Evolutionary conservation across 2,329 filamentous ascomycete genomes (phyloP), one percentile per base, ranked within the genome.

Genomic region (Dissoconium aciculare): DNA sequence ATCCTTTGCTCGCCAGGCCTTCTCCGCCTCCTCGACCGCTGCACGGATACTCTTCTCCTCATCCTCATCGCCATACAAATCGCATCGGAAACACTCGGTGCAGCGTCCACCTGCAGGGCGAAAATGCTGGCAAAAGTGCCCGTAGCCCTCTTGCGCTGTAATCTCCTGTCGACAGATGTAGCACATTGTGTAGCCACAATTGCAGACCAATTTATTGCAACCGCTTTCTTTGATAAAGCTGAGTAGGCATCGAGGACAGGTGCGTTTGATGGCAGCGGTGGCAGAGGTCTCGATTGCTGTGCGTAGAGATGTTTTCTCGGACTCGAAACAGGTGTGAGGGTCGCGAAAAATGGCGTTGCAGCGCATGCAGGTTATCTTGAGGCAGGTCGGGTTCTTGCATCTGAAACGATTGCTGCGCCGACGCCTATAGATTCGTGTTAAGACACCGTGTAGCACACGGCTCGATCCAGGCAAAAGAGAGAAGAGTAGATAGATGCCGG

Each of bases 121-220:
- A 54, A 95, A 95, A 57, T 95, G 89, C 52, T 93, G 80, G 53
- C 89, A 98, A 50, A 94, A 98, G 56, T 98, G 89, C 23, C 74
- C 67, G 55, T 98, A 95, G 1, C 87, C 85, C 52, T 85, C 77
- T 3, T 60, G 58, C 29, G 69, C 61, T 4, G 42, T 42, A 11
- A 67, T 57, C n/a, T 60, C 57, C 25, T 56, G 51, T 24, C 89
- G 80, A 55, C 89, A 98, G 27, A 95, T 73, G 50, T 98, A 98
- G 54, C 89, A 98, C 87, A 95, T 95, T 45, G 80, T 78, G 58
- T 95, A 95, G 5, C 89, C 89, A 56, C 89, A 98, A 11, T 84
- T 75, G 52, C 89, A 95, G 4, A 83, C 87, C 24, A 98, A 67
- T 59, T 95, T 95, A 63, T 98, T 98, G 67, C 89, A 98, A 47